Evolutionary conservation across 306 rosid genomes (phyloP), one percentile per base, ranked within the genome.

Genomic region (Bauhinia variegata): DNA sequence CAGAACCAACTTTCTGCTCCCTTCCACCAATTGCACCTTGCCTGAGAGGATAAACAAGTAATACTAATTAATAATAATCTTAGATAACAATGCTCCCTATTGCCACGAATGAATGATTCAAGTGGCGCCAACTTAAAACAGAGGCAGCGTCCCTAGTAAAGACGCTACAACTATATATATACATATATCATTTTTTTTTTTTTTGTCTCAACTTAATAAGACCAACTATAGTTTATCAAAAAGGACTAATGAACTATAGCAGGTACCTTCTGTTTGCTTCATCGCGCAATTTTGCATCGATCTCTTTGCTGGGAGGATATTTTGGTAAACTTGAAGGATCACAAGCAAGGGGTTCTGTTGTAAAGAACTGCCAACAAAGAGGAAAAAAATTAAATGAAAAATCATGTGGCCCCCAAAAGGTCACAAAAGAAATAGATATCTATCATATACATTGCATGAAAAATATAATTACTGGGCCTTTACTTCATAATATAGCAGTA

Each of bases 221-320:
- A n/a, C n/a, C n/a, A n/a, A n/a, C n/a, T n/a, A n/a, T n/a, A n/a
- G n/a, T n/a, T n/a, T n/a, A n/a, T n/a, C n/a, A n/a, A n/a, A n/a
- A n/a, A n/a, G n/a, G n/a, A n/a, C n/a, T n/a, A n/a, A n/a, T n/a
- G n/a, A n/a, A n/a, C n/a, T n/a, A 51, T 39, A 48, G 23, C 15
- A 54, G 50, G 77, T 89, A 92, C 98, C 96, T 86, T 85, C 87
- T 83, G 49, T 76, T 78, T 78, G 76, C 86, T 71, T 76, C 91
- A 55, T 81, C 89, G 70, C 79, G 84, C 73, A 89, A 66, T 73
- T 87, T 92, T 31, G 82, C 82, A 79, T 92, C 93, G 19, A 92
- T 92, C 84, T 92, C 98, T 84, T 92, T 92, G 84, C 93, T 84
- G 30, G 96, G 96, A 62, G 93, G 96, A 81, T 87, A 92, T 76